Base-by-base conservation (phyloP, 495 filamentous ascomycete genomes). In the Hypomontagnella submonticulosa region DNA sequence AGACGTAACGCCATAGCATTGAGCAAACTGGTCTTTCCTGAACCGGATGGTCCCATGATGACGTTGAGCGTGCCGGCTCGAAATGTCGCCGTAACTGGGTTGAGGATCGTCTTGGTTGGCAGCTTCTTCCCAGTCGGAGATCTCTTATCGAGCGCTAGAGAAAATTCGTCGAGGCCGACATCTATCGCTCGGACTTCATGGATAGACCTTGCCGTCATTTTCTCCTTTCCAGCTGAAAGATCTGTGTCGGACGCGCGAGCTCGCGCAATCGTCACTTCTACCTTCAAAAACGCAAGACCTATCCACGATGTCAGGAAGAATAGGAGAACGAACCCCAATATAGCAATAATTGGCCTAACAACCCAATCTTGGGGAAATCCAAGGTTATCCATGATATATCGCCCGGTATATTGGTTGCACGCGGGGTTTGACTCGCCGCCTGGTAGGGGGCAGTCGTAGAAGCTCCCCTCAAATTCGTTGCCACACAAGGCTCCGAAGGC, bases 11-110 rank as follows among this genome's bases (percentile, higher is more conserved):
- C 87, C 80, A 92, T 88, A 1, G 85, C 81, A 67, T 91, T 90
- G 3, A 92, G 77, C 3, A 92, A 69, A 0, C 87, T 87, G 3
- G 88, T 90, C 73, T 91, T 92, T 10, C 90, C 90, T 33, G 85
- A 87, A 0, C 90, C 90, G 11, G 88, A 90, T 1, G 90, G 89
- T 0, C 90, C 90, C 89, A 92, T 90, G 52, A 92, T 90, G 2
- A 92, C 82, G 64, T 92, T 92, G 9, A 92, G 73, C 15, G 80
- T 74, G 1, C 87, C 87, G 8, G 89, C 76, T 48, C 84, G 78
- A 62, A 92, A 91, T 0, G 81, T 77, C 0, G 87, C 76, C 3
- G 81, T 87, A 27, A 91, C 80, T 0, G 88, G 84, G 50, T 86
- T 79, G 40, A 92, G 70, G n/a, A 92, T 90, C 0, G 79, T 78